Conservation (phyloP, 495 filamentous ascomycete genomes). For the Bryoglossum gracile region DNA sequence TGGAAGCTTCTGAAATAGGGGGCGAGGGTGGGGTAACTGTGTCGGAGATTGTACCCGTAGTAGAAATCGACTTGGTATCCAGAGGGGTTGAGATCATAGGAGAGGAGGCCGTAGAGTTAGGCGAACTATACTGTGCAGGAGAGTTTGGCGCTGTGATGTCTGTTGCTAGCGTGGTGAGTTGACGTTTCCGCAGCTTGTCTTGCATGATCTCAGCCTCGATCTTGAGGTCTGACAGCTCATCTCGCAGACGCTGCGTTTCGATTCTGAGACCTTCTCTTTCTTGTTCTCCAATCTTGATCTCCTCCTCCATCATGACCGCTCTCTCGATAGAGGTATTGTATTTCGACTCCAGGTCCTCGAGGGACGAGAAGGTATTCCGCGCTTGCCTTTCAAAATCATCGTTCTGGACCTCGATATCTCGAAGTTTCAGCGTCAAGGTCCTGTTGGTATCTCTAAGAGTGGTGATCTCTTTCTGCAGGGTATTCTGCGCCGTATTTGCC, state of each 20-base stretch:
- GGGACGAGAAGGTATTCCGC: constrained; percentile 83
- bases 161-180: constrained; percentile 44
- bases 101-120: constrained; percentile 61
- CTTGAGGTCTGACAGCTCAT: constrained; percentile 87
- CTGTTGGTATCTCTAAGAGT: constrained; percentile 76
- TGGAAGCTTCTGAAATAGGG: constrained; percentile 65
- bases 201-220: constrained; percentile 91
- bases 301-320: constrained; percentile 87
- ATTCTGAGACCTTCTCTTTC: constrained; percentile 84
- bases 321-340: constrained; percentile 92
- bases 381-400: constrained; percentile 97
- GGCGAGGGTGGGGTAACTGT: constrained; percentile 57
- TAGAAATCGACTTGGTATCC: constrained; percentile 50
- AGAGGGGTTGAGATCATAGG: constrained; percentile 68
- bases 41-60: constrained; percentile 35
- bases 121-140: constrained; percentile 46
- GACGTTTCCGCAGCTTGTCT: constrained; percentile 68
- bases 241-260: constrained; percentile 76
- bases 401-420: constrained; percentile 95
- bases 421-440: constrained; percentile 69
- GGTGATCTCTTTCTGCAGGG: constrained; percentile 93
- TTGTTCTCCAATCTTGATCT: constrained; percentile 81
- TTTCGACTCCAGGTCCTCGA: constrained; percentile 95
- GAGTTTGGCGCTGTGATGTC: constrained; percentile 47
- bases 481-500: constrained; percentile 71